Percentiles rank a stretch among this genome's conserved stretches.
Evolutionary conservation across 2,329 filamentous ascomycete genomes (phyloP).

Genomic region (Fusarium tuaranense): DNA sequence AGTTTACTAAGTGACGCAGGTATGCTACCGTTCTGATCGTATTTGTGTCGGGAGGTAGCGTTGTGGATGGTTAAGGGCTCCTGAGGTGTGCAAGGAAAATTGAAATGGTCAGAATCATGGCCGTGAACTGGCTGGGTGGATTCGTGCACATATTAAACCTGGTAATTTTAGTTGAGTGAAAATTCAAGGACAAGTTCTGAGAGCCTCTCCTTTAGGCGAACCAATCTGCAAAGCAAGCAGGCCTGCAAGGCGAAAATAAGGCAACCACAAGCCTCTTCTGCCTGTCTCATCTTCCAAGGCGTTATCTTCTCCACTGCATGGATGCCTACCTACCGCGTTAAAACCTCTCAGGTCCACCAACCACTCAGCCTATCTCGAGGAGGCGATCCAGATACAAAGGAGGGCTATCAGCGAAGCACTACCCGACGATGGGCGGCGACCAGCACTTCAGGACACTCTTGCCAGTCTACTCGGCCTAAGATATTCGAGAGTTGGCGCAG

Average conservation of each 20-base stretch:
- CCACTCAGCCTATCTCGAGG: no score
- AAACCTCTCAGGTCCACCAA: not conserved
- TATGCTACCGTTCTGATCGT: not conserved
- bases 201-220: not conserved
- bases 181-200: not conserved
- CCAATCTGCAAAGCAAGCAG: not conserved
- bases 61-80: not conserved
- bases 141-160: not conserved
- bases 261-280: not conserved
- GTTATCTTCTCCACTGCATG: not conserved
- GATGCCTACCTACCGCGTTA: not conserved
- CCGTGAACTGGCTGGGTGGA: not conserved
- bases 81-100: not conserved
- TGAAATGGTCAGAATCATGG: not conserved
- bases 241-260: not conserved
- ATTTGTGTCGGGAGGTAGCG: not conserved
- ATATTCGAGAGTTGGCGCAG: no score
- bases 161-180: not conserved
- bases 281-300: not conserved
- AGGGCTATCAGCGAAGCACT: no score
- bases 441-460: no score
- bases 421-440: no score
- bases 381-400: no score
- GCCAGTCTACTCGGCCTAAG: no score
- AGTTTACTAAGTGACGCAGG: not conserved